Evolutionary conservation across 1,284 basidiomycete genomes (phyloP).

Genomic region (Trichosporon faecale): DNA sequence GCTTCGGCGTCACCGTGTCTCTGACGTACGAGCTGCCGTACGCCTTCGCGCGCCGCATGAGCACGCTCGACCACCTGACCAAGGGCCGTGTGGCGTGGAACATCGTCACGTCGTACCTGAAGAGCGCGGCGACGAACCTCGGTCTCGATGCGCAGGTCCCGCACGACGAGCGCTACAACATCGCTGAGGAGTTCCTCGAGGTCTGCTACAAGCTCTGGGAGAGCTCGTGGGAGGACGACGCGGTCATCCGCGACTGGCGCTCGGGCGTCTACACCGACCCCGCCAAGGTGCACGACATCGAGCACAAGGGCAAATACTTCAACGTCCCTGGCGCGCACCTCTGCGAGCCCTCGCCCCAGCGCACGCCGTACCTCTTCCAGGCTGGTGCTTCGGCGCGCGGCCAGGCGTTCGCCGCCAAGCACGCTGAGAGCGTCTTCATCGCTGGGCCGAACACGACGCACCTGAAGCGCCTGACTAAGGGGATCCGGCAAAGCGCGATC

Average conservation of each 20-base stretch:
- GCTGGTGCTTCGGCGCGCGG: constrained; percentile 44
- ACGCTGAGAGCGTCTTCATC: constrained; percentile 50
- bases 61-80: constrained; percentile 50
- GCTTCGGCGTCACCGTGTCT: constrained; percentile 26
- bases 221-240: constrained; percentile 47
- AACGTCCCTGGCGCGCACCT: constrained; percentile 45
- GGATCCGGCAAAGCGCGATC: constrained; percentile 26
- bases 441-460: constrained; percentile 16
- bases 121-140: constrained; percentile 44
- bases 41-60: constrained; percentile 44
- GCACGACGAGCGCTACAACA: constrained; percentile 33
- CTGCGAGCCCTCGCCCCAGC: constrained; percentile 44
- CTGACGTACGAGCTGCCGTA: constrained; percentile 43
- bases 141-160: constrained; percentile 28
- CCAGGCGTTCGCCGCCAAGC: constrained; percentile 44
- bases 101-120: constrained; percentile 48
- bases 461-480: constrained; percentile 8
- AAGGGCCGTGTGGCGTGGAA: constrained; percentile 51
- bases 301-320: constrained; percentile 46
- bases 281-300: constrained; percentile 38
- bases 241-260: constrained; percentile 33
- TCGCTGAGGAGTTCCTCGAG: constrained; percentile 28
- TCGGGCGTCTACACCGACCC: constrained; percentile 39
- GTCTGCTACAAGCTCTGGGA: constrained; percentile 52
- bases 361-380: constrained; percentile 48